These are phyloP conservation scores for Choiromyces venosus DNA, from an alignment of 495 filamentous ascomycete species.

Conservation along the genomic window DNA sequence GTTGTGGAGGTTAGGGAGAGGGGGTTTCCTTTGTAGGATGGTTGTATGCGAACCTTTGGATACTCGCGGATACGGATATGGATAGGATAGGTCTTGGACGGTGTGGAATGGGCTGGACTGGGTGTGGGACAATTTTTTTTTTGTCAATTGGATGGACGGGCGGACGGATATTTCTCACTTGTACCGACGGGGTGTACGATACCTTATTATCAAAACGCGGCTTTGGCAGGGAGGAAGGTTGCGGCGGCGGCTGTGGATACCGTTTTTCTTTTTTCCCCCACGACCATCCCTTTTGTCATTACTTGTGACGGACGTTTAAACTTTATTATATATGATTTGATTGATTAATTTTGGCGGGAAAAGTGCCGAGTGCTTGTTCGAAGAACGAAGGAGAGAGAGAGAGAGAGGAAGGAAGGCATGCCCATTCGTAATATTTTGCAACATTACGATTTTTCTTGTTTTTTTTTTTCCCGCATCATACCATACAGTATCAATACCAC, in stretches of 20 bases:
- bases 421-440: not conserved
- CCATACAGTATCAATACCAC: not conserved
- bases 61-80: not conserved
- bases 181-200: too few species aligned
- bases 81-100: not conserved
- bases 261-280: not conserved
- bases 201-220: not conserved
- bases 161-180: not conserved
- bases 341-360: too few species aligned
- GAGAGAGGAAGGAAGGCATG: not conserved
- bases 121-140: not conserved
- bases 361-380: not conserved
- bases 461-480: too few species aligned
- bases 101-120: not conserved
- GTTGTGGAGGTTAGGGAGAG: slow-evolving; percentile 6
- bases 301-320: not conserved
- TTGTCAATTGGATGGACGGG: not conserved
- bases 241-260: too few species aligned
- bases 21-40: not conserved
- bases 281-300: not conserved
- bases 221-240: not conserved
- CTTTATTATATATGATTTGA: not conserved
- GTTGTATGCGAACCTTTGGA: not conserved
- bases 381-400: too few species aligned
- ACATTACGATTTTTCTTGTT: not conserved